Evolutionary conservation across 176 grass and related monocot species (phyloP).

Genomic region (Carex parvula): DNA sequence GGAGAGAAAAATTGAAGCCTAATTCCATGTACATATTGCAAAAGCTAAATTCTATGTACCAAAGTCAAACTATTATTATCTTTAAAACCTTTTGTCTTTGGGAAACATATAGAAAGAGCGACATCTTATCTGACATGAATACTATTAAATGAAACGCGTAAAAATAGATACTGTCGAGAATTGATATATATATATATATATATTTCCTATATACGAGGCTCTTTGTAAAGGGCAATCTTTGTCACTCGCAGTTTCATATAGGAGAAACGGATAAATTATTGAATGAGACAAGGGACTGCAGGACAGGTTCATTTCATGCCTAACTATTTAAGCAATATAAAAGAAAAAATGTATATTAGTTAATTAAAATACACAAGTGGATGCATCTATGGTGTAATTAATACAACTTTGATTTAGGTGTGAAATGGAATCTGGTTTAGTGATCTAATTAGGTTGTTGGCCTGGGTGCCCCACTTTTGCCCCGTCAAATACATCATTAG

Average conservation of each 20-base stretch:
- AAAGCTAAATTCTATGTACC: neutral
- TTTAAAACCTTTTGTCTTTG: neutral
- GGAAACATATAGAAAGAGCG: neutral
- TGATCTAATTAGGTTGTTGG: neutral
- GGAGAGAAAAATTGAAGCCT: neutral
- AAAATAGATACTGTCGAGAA: neutral
- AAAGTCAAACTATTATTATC: neutral
- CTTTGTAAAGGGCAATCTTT: slow-evolving; percentile 7
- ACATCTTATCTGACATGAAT: neutral
- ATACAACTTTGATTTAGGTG: neutral
- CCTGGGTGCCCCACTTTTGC: neutral
- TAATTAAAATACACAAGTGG: neutral
- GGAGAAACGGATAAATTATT: neutral
- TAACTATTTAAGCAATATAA: neutral
- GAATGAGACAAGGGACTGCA: neutral
- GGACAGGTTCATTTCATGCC: neutral
- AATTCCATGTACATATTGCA: neutral
- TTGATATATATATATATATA: neutral
- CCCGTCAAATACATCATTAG: neutral
- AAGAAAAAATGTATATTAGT: neutral
- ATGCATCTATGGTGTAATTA: neutral
- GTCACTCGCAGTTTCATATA: neutral
- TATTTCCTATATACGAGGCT: neutral
- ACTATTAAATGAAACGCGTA: neutral
- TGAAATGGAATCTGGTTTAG: slow-evolving; percentile 5